Evolutionary conservation across 495 filamentous ascomycete species (phyloP), one percentile per base, ranked within the genome.

Genomic region (Penicillium fimorum): DNA sequence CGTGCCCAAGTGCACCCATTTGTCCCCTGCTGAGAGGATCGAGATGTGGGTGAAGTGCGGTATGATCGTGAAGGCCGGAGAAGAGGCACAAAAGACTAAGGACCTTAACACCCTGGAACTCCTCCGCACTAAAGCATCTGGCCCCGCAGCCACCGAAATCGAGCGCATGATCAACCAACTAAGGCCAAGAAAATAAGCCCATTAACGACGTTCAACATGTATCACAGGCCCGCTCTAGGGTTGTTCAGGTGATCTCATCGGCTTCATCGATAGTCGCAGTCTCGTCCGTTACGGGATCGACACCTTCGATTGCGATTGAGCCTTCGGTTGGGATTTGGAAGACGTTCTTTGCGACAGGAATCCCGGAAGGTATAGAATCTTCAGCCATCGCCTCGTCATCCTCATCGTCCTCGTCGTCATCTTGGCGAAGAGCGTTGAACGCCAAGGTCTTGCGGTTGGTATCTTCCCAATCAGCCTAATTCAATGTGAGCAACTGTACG

Each of bases 41-140:
- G 86, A 90, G 64, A 96, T 97, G 94, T 97, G 90, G 83, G 83
- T 95, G 60, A 96, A 96, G 73, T 97, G 95, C 69, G 92, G 92
- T 24, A 84, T 95, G 84, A 79, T 92, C 27, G 83, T 88, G 22
- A 91, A 92, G 75, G 94, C 95, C 11, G 95, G 87, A 15, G 92
- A 97, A 72, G 94, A 97, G 74, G 92, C 94, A 35, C 81, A 91
- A 40, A 88, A 84, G 77, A 78, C 79, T 50, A 96, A 89, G 72
- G 90, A 97, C 70, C 68, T 85, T 50, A 84, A 85, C 60, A 74
- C 84, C 3, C 77, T 88, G 50, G 82, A 87, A 71, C 72, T 79
- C 58, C 67, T 88, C 59, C 78, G 78, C 61, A 67, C 57, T 27
- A 82, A 78, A 70, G 84, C 83, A 27, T 81, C 76, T 25, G 84